Percentiles rank a stretch among this genome's conserved stretches.
Conservation (phyloP, 148 eudicot genomes). For the Dianthus caryophyllus region DNA sequence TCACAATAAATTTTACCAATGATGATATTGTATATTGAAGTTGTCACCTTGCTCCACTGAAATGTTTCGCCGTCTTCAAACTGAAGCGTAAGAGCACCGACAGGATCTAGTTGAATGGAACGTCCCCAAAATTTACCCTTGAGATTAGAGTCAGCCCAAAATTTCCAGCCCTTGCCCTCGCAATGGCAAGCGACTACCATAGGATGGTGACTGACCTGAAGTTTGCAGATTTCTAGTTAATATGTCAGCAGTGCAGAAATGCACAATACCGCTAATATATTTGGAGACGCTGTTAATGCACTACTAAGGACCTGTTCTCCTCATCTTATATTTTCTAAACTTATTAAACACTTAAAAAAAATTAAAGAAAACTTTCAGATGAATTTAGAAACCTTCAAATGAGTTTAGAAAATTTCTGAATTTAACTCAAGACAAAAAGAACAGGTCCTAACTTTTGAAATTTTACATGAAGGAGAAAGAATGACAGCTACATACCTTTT, state of each 20-base stretch:
- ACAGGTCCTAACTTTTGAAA: background rate
- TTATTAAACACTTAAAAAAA: no score
- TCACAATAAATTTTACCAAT: constrained; percentile 94
- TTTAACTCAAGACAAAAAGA: no score
- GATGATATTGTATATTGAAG: constrained; percentile 91
- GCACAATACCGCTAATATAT: background rate
- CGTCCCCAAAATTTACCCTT: constrained; percentile 98
- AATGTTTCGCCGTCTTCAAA: constrained; percentile 92
- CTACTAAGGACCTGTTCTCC: no score
- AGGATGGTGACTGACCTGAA: constrained; percentile 93
- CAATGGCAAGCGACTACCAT: constrained; percentile 95
- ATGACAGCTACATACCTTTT: constrained; percentile 50
- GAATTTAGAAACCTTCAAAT: no score
- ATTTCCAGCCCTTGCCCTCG: constrained; percentile 88
- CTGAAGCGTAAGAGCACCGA: constrained; percentile 71
- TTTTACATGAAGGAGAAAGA: constrained; percentile 7
- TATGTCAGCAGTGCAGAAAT: background rate
- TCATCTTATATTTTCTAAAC: no score
- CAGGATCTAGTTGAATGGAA: constrained; percentile 89
- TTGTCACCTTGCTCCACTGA: constrained; percentile 95
- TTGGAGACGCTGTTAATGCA: background rate
- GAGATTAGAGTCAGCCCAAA: constrained; percentile 94
- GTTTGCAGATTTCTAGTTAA: constrained; percentile 16
- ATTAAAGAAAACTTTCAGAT: no score
- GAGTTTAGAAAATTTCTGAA: no score